Evolutionary conservation across 768 basidiomycete species (phyloP), one percentile per base, ranked within the genome.

Genomic region (Lactarius psammicola): DNA sequence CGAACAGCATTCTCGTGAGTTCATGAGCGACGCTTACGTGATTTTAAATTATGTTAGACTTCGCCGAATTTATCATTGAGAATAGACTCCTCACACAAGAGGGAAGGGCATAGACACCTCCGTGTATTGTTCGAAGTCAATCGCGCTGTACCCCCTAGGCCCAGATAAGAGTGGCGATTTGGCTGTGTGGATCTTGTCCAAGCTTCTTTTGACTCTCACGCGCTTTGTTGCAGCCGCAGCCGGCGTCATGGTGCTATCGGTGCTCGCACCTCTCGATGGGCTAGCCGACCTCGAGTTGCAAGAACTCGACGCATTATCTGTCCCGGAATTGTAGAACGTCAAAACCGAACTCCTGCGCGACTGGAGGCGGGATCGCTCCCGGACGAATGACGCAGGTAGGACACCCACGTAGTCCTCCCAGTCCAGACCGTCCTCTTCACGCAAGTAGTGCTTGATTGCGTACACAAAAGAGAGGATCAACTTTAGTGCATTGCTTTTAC

Each of bases 361-460:
- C 36, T 62, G 57, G 33, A 42, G 60, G 60, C 59, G 53, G 30
- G 72, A 71, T 28, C 62, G 63, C 28, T 68, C 80, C 61, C 82
- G 81, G 49, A 77, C 74, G 65, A 91, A 86, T 18, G 81, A 82
- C 4, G 80, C 71, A 0, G 93, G 92, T 23, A 95, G 76, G 62
- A 94, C 79, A 13, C 82, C 87, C 0, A 72, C 74, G 70, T 88
- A 87, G 75, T 94, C 92, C 2, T 81, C 79, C 72, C 85, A 86
- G 28, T 87, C 80, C 10, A 85, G 75, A 3, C 94, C 91, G 72
- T 92, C 91, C 69, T 94, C 89, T 58, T 87, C 90, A 53, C 93
- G 90, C 58, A 95, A 82, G 74, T 95, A 94, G 74, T 96, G 88
- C 73, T 86, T 86, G 18, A 80, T 85, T 59, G 91, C 85, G 72